These are phyloP conservation scores for Planoprotostelium fungivorum DNA, from an alignment of 78 protist species.

Conservation along the genomic window DNA sequence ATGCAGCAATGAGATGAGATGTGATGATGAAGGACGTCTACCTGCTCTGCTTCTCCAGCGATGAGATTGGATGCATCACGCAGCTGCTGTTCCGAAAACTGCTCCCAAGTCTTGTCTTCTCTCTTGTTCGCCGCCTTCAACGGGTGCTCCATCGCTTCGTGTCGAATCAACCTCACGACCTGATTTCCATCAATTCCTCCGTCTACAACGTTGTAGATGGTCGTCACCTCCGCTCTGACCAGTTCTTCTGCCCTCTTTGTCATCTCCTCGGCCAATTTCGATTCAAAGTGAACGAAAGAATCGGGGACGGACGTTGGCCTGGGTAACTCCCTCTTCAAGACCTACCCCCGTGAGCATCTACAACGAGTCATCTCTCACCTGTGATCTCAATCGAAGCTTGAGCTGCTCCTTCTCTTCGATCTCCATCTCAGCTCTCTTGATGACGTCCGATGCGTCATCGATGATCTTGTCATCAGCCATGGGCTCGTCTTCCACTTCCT, in stretches of 20 bases:
- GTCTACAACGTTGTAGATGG: no score
- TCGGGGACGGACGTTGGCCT: conserved; percentile 7
- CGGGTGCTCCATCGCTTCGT: conserved; percentile 28
- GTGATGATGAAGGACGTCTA: not conserved
- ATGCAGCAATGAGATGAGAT: no score
- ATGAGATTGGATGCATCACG: conserved; percentile 9
- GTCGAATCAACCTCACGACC: conserved; percentile 18
- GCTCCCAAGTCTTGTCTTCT: conserved; percentile 10
- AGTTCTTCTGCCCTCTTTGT: conserved; percentile 13
- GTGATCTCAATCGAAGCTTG: conserved; percentile 13
- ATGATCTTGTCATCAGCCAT: not conserved
- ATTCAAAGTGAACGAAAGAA: not conserved
- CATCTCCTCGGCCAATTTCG: not conserved
- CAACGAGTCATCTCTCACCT: conserved; percentile 24
- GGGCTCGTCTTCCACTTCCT: conserved; percentile 21
- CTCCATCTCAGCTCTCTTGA: conserved; percentile 27
- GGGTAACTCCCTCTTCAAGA: conserved; percentile 1
- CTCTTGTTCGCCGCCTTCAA: not conserved
- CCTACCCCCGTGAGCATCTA: conserved; percentile 16
- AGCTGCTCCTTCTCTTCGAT: conserved; percentile 44
- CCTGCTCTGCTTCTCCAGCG: conserved; percentile 1
- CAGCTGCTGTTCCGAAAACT: conserved; percentile 23
- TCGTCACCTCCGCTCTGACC: conserved; percentile 23
- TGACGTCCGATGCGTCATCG: conserved; percentile 33
- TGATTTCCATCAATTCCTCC: no score